Evolutionary conservation across 2,329 filamentous ascomycete species (phyloP), one percentile per base, ranked within the genome.

Genomic region (Ilyonectria robusta): DNA sequence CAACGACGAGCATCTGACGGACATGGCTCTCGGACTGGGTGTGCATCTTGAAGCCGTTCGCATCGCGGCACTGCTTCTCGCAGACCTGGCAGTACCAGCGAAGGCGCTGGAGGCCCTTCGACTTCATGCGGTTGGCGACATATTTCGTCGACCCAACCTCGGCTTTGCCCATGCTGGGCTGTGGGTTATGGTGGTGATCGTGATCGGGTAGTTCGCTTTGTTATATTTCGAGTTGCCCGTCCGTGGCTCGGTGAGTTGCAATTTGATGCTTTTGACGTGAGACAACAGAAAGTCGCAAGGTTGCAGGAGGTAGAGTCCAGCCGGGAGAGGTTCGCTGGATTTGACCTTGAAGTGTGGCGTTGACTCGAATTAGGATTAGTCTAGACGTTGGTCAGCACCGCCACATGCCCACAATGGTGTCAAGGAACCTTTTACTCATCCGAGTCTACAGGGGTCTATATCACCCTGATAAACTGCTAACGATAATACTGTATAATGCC

Each of bases 41-140:
- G 82, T 98, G 95, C 84, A 93, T 93, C 81, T 95, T 95, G 83
- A 95, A 97, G 29, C 92, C 95, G 82, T 98, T 98, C 73, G 95
- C 93, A 78, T 97, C 94, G 67, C 93, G 87, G 47, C 78, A 81
- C 62, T 83, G 80, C 66, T 84, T 81, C 78, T 94, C 88, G 83
- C 95, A 98, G 6, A 92, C 89, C 78, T 93, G 90, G 70, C 95
- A 98, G 83, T 95, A 98, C 93, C 94, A 99, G 79, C 95, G 89
- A 60, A 99, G 85, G 7, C 95, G 88, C 77, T 96, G 92, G 11
- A 90, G 82, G 61, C 91, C 91, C 79, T 94, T 92, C 70, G 90
- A 88, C 83, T 97, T 98, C 84, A 97, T 91, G 83, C 94, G 92
- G 84, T 98, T 98, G 82, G 89, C 90, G 67, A 98, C 88, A 80